A percentile compares a stretch with the other conserved stretches of the same genome.
Conservation (phyloP, 1,284 basidiomycete species). For the Irpex lacteus region DNA sequence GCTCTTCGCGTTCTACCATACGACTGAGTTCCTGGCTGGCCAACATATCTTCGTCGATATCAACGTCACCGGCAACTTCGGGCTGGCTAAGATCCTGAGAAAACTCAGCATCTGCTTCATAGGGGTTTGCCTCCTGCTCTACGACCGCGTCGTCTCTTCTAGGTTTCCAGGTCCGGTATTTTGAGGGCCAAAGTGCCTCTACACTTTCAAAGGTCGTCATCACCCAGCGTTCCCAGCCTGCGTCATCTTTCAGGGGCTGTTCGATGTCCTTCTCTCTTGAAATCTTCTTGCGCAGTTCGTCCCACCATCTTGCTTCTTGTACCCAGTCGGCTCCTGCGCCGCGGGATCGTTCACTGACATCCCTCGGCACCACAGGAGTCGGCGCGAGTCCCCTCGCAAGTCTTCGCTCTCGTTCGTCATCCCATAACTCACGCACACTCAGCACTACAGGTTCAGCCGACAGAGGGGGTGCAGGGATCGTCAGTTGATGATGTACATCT, state of each 20-base stretch:
- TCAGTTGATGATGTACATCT: constrained; percentile 72
- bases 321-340: constrained; percentile 62
- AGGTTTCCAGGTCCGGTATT: constrained; percentile 58
- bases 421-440: constrained; percentile 92
- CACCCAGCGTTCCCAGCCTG: constrained; percentile 60
- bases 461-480: constrained; percentile 48
- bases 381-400: constrained; percentile 62
- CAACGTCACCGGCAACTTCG: constrained; percentile 40
- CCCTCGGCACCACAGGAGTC: constrained; percentile 64
- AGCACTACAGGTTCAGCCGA: constrained; percentile 79
- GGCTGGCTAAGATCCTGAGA: not conserved
- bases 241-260: constrained; percentile 25
- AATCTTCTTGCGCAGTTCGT: constrained; percentile 55
- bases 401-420: constrained; percentile 83
- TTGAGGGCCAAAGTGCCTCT: constrained; percentile 68
- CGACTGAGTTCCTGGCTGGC: constrained; percentile 49
- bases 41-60: constrained; percentile 55
- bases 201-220: constrained; percentile 90
- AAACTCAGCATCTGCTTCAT: constrained; percentile 16
- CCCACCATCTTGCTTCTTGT: constrained; percentile 69
- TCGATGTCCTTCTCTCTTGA: constrained; percentile 41
- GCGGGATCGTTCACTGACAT: constrained; percentile 59
- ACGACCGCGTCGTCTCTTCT: not conserved
- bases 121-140: constrained; percentile 26
- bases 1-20: constrained; percentile 38